Conservation (phyloP, 2,329 filamentous ascomycete genomes). For the Sphaerulina musiva region DNA sequence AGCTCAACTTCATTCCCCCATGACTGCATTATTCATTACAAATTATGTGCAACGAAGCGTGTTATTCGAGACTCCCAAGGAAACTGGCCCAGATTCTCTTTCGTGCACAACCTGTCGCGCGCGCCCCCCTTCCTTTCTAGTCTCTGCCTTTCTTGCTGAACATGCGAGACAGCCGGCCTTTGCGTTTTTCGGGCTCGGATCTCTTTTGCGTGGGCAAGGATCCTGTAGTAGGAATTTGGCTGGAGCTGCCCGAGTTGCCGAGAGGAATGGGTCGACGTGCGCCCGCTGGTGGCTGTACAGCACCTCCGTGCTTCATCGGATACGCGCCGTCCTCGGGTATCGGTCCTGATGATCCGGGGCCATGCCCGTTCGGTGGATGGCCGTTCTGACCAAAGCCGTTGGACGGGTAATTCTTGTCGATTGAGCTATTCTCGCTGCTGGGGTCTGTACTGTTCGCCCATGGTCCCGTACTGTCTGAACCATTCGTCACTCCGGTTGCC, state of each 20-base stretch:
- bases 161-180: slow-evolving; percentile 79
- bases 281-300: slow-evolving; percentile 24
- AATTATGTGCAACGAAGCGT: slow-evolving; percentile 14
- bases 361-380: slow-evolving; percentile 29
- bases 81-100: not conserved
- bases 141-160: slow-evolving; percentile 60
- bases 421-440: slow-evolving; percentile 87
- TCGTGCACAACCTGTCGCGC: not conserved
- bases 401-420: slow-evolving; percentile 55
- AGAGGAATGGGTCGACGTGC: slow-evolving; percentile 30
- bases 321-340: slow-evolving; percentile 36
- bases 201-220: slow-evolving; percentile 24
- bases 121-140: not conserved
- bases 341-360: slow-evolving; percentile 31
- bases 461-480: slow-evolving; percentile 62
- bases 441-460: slow-evolving; percentile 79
- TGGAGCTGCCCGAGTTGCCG: slow-evolving; percentile 19
- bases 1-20: not conserved
- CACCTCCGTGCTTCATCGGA: slow-evolving; percentile 18
- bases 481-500: slow-evolving; percentile 67
- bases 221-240: slow-evolving; percentile 3
- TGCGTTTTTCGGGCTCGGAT: slow-evolving; percentile 60
- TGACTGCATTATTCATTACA: slow-evolving; percentile 18
- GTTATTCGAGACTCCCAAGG: not conserved
- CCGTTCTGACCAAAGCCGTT: slow-evolving; percentile 45